A percentile compares a stretch with the other conserved stretches of the same genome.
Conservation (phyloP, 2,329 filamentous ascomycete genomes). For the Thielaviopsis ethacetica region DNA sequence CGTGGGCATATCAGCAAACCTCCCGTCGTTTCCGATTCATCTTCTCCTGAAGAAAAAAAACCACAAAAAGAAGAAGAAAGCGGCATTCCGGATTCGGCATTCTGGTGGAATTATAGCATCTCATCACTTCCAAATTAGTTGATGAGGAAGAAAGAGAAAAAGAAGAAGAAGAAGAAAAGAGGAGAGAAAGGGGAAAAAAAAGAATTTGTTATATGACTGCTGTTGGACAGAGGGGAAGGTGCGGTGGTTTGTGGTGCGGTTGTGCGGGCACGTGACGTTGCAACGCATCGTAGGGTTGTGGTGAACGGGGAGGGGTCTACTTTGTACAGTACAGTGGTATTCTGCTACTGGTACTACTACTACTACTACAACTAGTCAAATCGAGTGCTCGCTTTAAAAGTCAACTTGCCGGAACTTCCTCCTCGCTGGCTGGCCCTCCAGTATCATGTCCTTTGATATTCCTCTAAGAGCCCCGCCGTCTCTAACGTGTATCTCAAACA, state of each 20-base stretch:
- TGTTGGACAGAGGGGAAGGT: background rate
- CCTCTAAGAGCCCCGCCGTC: no score
- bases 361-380: no score
- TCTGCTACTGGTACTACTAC: no score
- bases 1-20: constrained; percentile 50
- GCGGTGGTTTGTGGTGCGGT: no score
- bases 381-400: no score
- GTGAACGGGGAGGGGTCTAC: background rate
- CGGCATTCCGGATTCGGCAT: constrained; percentile 14
- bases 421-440: no score
- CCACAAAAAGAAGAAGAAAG: constrained; percentile 13
- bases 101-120: constrained; percentile 36
- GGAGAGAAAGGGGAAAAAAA: constrained; percentile 3
- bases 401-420: no score
- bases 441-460: no score
- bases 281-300: background rate
- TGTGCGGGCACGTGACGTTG: background rate
- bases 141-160: constrained; percentile 35
- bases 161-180: constrained; percentile 12
- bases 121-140: constrained; percentile 75
- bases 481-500: no score
- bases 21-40: background rate
- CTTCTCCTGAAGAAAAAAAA: background rate
- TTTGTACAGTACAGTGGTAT: no score
- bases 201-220: background rate